These are phyloP conservation scores for Malus fusca DNA, from an alignment of 306 rosid species.

Conservation along the genomic window DNA sequence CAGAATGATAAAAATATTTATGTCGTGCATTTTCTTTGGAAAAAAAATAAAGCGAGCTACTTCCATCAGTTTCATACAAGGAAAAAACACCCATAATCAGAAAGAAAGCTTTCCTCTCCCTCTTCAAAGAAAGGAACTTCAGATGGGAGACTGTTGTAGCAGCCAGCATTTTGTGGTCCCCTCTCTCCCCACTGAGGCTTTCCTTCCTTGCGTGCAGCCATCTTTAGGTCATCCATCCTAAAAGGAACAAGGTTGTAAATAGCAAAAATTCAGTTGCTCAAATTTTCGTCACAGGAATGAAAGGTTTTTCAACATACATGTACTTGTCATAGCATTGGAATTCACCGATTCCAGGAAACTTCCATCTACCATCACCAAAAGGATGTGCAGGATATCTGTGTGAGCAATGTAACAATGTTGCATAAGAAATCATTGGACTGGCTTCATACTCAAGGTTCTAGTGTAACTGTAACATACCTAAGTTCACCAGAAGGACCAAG, in stretches of 20 bases:
- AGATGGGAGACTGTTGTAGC: conserved; percentile 27
- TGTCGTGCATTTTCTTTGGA: background rate
- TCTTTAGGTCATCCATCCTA: conserved; percentile 35
- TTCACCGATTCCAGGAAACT: conserved; percentile 31
- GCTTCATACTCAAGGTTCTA: conserved; percentile 1
- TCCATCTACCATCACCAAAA: conserved; percentile 34
- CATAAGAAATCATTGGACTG: background rate
- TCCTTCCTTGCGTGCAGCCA: conserved; percentile 23
- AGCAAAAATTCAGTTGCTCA: background rate
- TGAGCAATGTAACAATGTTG: background rate
- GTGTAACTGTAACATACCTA: conserved; percentile 17
- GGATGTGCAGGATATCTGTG: conserved; percentile 39
- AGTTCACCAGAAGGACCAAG: conserved; percentile 36
- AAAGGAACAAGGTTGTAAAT: background rate
- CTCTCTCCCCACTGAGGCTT: conserved; percentile 38
- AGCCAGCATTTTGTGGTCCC: conserved; percentile 30
- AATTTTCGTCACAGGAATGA: background rate
- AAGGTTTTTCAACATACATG: conserved; percentile 20
- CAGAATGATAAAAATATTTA: background rate
- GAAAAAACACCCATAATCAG: conserved; percentile 38
- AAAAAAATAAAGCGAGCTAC: background rate
- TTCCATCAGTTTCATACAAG: conserved; percentile 25
- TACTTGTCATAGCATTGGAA: conserved; percentile 42
- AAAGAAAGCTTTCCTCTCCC: conserved; percentile 37
- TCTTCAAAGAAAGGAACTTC: conserved; percentile 28